Base-by-base conservation (phyloP, 768 basidiomycete species). In the Sutorius australiensis region DNA sequence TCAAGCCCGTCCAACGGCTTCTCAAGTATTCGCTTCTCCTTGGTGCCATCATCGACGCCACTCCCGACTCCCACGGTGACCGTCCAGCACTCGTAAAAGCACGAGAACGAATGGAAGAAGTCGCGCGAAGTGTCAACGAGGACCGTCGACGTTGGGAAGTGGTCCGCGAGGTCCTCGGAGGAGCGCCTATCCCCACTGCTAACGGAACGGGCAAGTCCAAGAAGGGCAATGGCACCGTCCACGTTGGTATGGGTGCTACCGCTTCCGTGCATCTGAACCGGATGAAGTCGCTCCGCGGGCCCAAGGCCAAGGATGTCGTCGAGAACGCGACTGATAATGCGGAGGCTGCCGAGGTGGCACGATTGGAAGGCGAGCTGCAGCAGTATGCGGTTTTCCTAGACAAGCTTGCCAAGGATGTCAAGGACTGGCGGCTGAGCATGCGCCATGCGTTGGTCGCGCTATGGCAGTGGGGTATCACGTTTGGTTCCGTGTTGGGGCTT, bases 1-100 rank as follows among this genome's bases (percentile, higher is more conserved):
- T 99, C 71, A 98, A 98, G 71, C 97, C 97, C 32, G 92, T 99
- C 4, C 97, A 98, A 65, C 84, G 95, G 14, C 79, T 98, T 50
- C 83, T 98, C 58, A 98, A 98, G 67, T 99, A 99, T 65, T 84
- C 91, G 0, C 80, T 98, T 9, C 80, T 99, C 28, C 81, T 99
- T 32, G 72, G 73, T 24, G 82, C 89, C 24, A 85, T 92, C 58
- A 80, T 87, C 48, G 82, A 86, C 46, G 86, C 84, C 62, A 92
- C 91, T 0, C 82, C 84, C 7, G 80, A 84, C 48, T 67, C 69
- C 21, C 88, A 91, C 62, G 72, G 75, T 0, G 90, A 92, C 71
- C 85, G 84, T 17, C 32, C 58, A 1, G 54, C 67, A 9, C 65
- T 70, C 30, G 52, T 70, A 13, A 65, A 60, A 40, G 59, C 67